Evolutionary conservation across 2,329 filamentous ascomycete genomes (phyloP), one percentile per base, ranked within the genome.

Genomic region (Boeremia exigua): DNA sequence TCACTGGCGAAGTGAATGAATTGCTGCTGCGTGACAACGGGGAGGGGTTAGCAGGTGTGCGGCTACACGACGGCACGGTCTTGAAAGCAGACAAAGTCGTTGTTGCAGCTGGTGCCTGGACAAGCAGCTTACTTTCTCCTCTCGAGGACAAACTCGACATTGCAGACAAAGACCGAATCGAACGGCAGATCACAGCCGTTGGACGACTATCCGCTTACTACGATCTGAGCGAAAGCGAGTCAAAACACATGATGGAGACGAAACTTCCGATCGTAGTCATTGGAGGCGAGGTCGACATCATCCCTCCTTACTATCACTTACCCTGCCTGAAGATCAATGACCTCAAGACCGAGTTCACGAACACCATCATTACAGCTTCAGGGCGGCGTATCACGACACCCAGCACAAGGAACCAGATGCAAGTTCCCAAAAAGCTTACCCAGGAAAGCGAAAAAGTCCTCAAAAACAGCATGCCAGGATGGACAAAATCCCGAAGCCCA

Each of bases 191-290:
- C 15, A 75, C 78, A 38, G 85, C 86, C 4, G 84, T 85, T 0
- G 86, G 84, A 1, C 83, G 87, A 14, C 81, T 81, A 2, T 84
- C 84, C 0, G 85, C 82, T 0, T 84, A 86, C 72, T 82, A 82
- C 25, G 78, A 79, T 30, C 77, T 88, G 6, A 78, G 79, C 6
- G 74, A 80, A 1, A 72, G 75, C 10, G 82, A 87, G 58, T 59
- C 62, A 0, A 63, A 53, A 19, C 34, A 43, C 77, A 79, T 63
- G 66, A 79, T 47, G 73, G 76, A 63, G 81, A 85, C 53, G 69
- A 77, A 34, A 61, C 78, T 84, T 33, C 86, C 86, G 0, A 82
- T 87, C 0, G 75, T 87, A 10, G 77, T 82, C 8, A 79, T 80
- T 51, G 79, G 79, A 0, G 76, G 72, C 8, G 63, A 77, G 56